phyloP scores from a whole-genome alignment of 306 rosid genomes.

The Canavalia ensiformis region DNA sequence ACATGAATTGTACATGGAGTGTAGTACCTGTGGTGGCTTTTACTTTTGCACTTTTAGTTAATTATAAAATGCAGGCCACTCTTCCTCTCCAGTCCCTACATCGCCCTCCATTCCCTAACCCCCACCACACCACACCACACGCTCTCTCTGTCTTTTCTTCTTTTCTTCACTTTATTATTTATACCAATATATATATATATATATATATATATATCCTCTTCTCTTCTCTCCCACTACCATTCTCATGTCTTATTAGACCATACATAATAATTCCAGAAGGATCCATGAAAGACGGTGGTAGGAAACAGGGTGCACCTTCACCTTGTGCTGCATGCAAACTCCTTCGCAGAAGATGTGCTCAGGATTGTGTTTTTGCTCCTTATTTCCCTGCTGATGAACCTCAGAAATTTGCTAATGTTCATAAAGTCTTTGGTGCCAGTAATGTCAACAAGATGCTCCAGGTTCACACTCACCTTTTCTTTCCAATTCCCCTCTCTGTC shows the following conservation, averaged over 20 bases:
- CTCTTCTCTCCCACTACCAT: not conserved
- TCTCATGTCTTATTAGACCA: constrained; percentile 22
- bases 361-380: constrained; percentile 87
- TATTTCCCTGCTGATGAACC: constrained; percentile 87
- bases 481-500: not conserved
- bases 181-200: not conserved
- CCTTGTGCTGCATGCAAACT: constrained; percentile 96
- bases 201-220: not conserved
- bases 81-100: constrained; percentile 36
- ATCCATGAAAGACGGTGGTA: constrained; percentile 56
- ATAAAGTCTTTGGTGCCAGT: constrained; percentile 89
- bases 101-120: not conserved
- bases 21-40: not conserved
- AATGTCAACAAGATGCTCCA: constrained; percentile 94
- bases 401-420: constrained; percentile 82
- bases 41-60: not conserved
- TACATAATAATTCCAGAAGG: constrained; percentile 5
- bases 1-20: not conserved
- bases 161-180: constrained; percentile 12
- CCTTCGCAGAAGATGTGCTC: constrained; percentile 73
- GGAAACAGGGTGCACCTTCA: constrained; percentile 71
- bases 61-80: constrained; percentile 40
- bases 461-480: constrained; percentile 41
- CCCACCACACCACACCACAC: constrained; percentile 11
- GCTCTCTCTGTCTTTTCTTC: constrained; percentile 14